Conservation (phyloP, 208 protist species). For the Trypanosoma brucei region DNA sequence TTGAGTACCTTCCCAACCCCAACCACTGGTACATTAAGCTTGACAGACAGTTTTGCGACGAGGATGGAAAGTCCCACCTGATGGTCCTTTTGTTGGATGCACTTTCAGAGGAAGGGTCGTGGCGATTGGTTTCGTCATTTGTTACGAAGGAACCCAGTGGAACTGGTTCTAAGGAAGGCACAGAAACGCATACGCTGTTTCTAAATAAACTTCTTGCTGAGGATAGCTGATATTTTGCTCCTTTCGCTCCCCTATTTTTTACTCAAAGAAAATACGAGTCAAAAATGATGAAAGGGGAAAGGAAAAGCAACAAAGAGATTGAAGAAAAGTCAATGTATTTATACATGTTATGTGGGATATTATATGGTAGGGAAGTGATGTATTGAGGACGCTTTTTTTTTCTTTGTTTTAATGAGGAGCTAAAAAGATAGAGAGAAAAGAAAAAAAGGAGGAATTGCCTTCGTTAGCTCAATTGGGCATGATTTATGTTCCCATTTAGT, state of each 20-base stretch:
- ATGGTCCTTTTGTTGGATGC: conserved; percentile 84
- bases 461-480: too few species aligned
- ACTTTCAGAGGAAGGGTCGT: conserved; percentile 82
- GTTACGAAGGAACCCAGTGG: conserved; percentile 35
- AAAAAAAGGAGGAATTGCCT: neutral
- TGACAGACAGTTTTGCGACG: conserved; percentile 79
- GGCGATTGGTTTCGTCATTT: conserved; percentile 74
- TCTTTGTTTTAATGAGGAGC: conserved; percentile 4
- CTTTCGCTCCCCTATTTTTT: neutral
- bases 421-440: neutral
- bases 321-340: conserved; percentile 1
- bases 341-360: neutral
- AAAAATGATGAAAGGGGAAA: conserved; percentile 7
- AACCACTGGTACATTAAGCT: conserved; percentile 84
- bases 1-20: conserved; percentile 71
- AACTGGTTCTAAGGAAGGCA: conserved; percentile 54
- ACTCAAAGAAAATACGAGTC: conserved; percentile 1
- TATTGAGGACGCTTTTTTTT: conserved; percentile 9
- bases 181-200: conserved; percentile 75
- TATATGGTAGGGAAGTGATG: conserved; percentile 8
- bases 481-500: too few species aligned
- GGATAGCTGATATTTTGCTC: conserved; percentile 9
- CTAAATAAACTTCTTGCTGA: conserved; percentile 64
- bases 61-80: conserved; percentile 67
- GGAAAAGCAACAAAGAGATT: conserved; percentile 3